Evolutionary conservation across 495 filamentous ascomycete species (phyloP), one percentile per base, ranked within the genome.

Genomic region (Aspergillus egyptiacus): DNA sequence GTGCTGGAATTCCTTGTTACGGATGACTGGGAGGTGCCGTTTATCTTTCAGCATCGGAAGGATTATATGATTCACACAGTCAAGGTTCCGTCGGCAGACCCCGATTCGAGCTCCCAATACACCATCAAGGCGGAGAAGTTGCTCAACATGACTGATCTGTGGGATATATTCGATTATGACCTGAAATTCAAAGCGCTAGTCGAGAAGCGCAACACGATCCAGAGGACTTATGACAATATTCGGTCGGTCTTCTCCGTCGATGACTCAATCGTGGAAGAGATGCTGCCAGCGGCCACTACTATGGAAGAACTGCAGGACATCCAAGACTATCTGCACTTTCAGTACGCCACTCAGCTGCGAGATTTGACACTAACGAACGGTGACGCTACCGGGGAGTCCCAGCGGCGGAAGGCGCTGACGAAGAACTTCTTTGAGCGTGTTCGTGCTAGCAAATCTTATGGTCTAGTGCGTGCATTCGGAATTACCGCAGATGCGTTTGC

Each of bases 241-340:
- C 83, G 83, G 50, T 67, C 66, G 5, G 57, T 71, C 3, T 70
- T 69, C 22, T 73, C 65, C 4, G 63, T 83, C 15, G 56, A 66
- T 9, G 71, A 78, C 37, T 51, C 54, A 45, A 79, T 86, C 27
- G 77, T 94, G 42, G 87, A 94, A n/a, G 84, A 88, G 46, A 83
- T 94, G 73, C 76, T 93, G 28, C 74, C 74, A 3, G 67, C 78
- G 27, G 91, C 89, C 2, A 76, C 77, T 5, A 88, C 82, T 0
- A 89, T 93, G 73, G 93, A 98, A 54, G 91, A 96, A 59, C 72
- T 98, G 11, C 94, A 98, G 61, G 93, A 98, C 66, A 66, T 98
- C 13, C 91, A 96, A 58, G 93, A 98, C 54, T 97, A 96, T 58
- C 73, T 98, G 45, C 87, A 97, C 65, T 98, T 97, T 69, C 88